A percentile compares a stretch with the other conserved stretches of the same genome.
phyloP scores from a whole-genome alignment of 257 asterid genomes.

The Paraleonurus japonicus region DNA sequence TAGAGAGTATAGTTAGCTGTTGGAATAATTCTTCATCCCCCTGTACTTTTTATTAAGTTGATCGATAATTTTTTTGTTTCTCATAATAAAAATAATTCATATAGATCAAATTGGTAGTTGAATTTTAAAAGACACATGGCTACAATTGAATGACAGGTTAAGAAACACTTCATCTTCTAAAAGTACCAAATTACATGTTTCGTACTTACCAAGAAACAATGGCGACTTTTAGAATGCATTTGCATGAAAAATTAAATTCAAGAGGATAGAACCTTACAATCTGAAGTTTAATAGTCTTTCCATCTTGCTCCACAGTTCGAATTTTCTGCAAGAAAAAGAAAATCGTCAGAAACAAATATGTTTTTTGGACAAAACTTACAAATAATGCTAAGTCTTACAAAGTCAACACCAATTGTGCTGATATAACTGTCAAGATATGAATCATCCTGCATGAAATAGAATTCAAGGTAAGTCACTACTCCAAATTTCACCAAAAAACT shows the following conservation, averaged over 20 bases:
- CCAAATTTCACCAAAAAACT: background rate
- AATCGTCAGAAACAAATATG: background rate
- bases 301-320: slow-evolving; percentile 91
- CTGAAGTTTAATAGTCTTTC: slow-evolving; percentile 86
- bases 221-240: background rate
- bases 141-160: background rate
- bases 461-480: background rate
- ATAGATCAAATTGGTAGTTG: background rate
- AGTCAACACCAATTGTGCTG: slow-evolving; percentile 94
- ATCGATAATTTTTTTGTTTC: background rate
- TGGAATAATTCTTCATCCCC: background rate
- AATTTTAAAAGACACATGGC: background rate
- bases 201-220: background rate
- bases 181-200: too few species aligned
- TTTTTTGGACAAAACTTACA: slow-evolving; percentile 9
- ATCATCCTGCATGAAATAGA: slow-evolving; percentile 55
- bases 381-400: slow-evolving; percentile 49
- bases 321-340: slow-evolving; percentile 57
- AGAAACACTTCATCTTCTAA: background rate
- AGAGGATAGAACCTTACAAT: slow-evolving; percentile 47
- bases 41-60: background rate
- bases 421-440: slow-evolving; percentile 88
- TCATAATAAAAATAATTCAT: background rate
- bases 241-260: slow-evolving; percentile 7
- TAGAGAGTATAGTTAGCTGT: background rate